These are phyloP conservation scores for Ustilago lituana DNA, from an alignment of 1,284 basidiomycete genomes.

Conservation along the genomic window DNA sequence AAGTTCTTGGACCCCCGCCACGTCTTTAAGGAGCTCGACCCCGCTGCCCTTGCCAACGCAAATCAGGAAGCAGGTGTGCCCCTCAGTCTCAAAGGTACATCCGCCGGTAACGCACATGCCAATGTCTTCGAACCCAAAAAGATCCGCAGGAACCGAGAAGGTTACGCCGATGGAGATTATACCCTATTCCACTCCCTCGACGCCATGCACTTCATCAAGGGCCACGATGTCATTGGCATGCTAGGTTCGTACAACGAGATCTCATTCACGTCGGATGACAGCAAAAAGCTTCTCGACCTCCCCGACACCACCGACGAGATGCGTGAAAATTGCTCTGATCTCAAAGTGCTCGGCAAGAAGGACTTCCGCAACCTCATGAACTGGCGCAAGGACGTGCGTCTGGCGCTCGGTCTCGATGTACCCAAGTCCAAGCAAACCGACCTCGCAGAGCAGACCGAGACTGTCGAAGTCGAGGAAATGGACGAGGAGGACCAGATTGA, in stretches of 20 bases:
- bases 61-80: constrained; percentile 40
- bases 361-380: constrained; percentile 94
- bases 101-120: constrained; percentile 63
- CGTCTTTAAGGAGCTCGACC: constrained; percentile 88
- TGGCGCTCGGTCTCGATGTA: constrained; percentile 72
- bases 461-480: constrained; percentile 75
- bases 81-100: constrained; percentile 53
- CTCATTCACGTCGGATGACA: constrained; percentile 75
- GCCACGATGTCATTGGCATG: constrained; percentile 72
- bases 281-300: constrained; percentile 77
- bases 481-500: constrained; percentile 73
- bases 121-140: constrained; percentile 99
- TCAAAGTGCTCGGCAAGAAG: constrained; percentile 96
- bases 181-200: constrained; percentile 82
- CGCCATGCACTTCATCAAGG: constrained; percentile 79
- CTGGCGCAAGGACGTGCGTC: constrained; percentile 78
- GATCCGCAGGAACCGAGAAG: constrained; percentile 89
- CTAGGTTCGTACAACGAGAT: constrained; percentile 88
- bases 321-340: constrained; percentile 83
- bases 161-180: constrained; percentile 95
- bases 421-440: constrained; percentile 42
- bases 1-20: constrained; percentile 97
- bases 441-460: constrained; percentile 45
- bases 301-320: constrained; percentile 75
- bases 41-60: constrained; percentile 40